Evolutionary conservation across 2,329 filamentous ascomycete species (phyloP).

Genomic region (Botrytis fabae): DNA sequence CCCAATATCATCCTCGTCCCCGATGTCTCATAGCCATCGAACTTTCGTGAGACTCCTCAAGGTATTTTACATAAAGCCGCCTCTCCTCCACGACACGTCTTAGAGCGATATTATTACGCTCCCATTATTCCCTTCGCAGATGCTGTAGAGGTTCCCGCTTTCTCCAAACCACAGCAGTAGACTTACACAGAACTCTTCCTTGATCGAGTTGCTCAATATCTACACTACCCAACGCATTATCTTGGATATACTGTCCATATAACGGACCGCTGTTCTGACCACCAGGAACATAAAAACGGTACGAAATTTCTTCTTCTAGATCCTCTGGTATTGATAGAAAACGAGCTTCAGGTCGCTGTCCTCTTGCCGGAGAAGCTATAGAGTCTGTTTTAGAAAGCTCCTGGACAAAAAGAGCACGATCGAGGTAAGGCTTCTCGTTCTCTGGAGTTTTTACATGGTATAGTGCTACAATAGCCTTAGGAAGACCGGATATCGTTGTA

Average conservation of each 20-base stretch:
- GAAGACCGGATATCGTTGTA: not conserved
- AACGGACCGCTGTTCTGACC: not conserved
- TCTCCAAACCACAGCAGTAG: not conserved
- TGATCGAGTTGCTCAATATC: not conserved
- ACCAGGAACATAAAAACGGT: not conserved
- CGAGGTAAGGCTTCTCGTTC: not conserved
- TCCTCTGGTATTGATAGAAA: not conserved
- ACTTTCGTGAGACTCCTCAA: not conserved
- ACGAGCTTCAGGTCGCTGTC: not conserved
- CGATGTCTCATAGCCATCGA: not conserved
- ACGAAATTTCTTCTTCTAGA: not conserved
- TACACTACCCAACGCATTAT: not conserved
- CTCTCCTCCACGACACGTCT: not conserved
- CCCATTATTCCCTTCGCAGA: not conserved
- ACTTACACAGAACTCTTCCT: not conserved
- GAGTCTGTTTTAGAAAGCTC: accelerated
- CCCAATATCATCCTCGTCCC: not conserved
- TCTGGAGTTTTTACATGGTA: accelerated
- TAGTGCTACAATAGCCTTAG: not conserved
- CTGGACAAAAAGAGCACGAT: not conserved
- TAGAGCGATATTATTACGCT: not conserved
- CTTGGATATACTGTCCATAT: not conserved
- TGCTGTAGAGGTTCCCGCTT: not conserved
- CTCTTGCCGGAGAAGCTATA: accelerated
- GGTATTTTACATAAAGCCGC: not conserved